Percentiles rank a stretch among this genome's conserved stretches.
These are phyloP conservation scores for Boletus sp. DNA, from an alignment of 768 basidiomycete species.

Conservation along the genomic window DNA sequence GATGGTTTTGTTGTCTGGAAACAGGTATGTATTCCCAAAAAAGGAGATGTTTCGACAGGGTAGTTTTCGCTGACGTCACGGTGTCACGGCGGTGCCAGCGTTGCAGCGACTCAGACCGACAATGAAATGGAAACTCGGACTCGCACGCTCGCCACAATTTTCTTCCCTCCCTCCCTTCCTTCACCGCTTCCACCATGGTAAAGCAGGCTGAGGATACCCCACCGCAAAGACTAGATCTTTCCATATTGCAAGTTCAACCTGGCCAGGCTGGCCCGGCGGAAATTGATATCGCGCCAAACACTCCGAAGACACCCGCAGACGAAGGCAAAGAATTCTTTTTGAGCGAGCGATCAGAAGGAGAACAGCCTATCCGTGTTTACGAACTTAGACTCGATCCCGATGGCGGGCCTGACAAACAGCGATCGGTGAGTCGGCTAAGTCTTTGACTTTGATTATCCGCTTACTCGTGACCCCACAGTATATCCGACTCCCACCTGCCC, in stretches of 20 bases:
- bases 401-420: conserved; percentile 85
- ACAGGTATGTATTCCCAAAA: neutral
- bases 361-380: conserved; percentile 76
- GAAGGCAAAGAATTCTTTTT: conserved; percentile 90
- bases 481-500: conserved; percentile 91
- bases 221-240: conserved; percentile 10
- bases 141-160: conserved; percentile 2
- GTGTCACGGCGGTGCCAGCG: conserved; percentile 9
- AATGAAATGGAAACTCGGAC: conserved; percentile 11
- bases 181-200: conserved; percentile 16
- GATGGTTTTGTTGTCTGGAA: neutral
- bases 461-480: conserved; percentile 54
- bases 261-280: neutral
- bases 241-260: conserved; percentile 14
- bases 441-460: conserved; percentile 2
- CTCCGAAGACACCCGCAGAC: conserved; percentile 89
- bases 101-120: neutral
- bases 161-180: neutral
- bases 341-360: conserved; percentile 47
- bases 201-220: neutral
- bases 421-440: conserved; percentile 58
- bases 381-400: conserved; percentile 85
- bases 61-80: conserved; percentile 20
- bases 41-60: neutral
- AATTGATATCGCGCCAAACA: conserved; percentile 33